Base-by-base conservation (phyloP, 169 alveolate genomes). In the Plasmodium billcollinsi region DNA sequence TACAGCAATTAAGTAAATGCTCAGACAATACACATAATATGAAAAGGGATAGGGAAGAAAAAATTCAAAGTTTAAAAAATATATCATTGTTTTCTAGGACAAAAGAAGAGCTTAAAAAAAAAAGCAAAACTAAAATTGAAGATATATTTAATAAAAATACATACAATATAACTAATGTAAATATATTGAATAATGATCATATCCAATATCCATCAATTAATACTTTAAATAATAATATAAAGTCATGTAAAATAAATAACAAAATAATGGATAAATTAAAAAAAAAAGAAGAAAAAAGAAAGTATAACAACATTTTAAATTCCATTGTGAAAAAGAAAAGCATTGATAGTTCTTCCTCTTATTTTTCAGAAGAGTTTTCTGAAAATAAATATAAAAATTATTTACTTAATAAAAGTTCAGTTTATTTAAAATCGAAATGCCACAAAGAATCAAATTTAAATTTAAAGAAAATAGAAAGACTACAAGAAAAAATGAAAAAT, bases 381-480 rank as follows among this genome's bases (percentile, higher is more conserved):
- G 69, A 21, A 69, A 83, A 83, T 61, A 54, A 69, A 66, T 67
- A 67, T 45, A 69, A 83, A 24, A 49, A 69, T 83, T 83, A 58
- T 45, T 49, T 83, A 12, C 65, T 69, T 20, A 83, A 69, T 59
- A 67, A 83, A 69, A 69, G 91, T 24, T 83, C 66, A 24, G 24
- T 83, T 12, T 69, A 83, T 59, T 15, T 83, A 83, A 83, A 56
- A 59, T 69, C 85, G 5, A 83, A 83, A 83, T 83, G 61, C 33
- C 45, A 11, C 59, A 54, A 24, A 45, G 73, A 45, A 69, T 56
- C 59, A 69, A 62, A 52, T 69, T 52, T 52, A 14, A 52, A 83
- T 83, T 49, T 61, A 83, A 24, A 26, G 20, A 49, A 62, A 80
- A 33, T 58, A 59, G 47, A 29, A 52, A 73, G 9, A 71, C 56